phyloP scores from a whole-genome alignment of 805 yeast species.

The Brettanomyces sp. region DNA sequence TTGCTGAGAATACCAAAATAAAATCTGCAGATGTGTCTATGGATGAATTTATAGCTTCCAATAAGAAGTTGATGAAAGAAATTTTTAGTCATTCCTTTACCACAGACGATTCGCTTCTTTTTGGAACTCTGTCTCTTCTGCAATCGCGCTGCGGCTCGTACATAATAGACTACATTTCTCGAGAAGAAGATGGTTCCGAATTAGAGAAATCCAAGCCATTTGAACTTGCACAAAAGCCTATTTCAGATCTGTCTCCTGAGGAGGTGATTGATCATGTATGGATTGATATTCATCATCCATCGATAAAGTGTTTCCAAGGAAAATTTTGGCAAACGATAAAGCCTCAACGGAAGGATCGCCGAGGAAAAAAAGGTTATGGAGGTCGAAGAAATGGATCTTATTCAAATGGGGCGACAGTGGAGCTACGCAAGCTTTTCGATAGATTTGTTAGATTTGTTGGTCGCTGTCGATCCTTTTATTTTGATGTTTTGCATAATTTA shows the following conservation, averaged over 20 bases:
- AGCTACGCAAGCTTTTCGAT: conserved; percentile 46
- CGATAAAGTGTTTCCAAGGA: conserved; percentile 45
- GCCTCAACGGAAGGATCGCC: background rate
- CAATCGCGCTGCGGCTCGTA: conserved; percentile 38
- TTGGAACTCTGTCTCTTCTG: conserved; percentile 40
- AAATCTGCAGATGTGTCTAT: conserved; percentile 3
- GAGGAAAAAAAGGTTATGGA: background rate
- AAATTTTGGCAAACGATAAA: conserved; percentile 17
- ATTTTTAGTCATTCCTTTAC: conserved; percentile 18
- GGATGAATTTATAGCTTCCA: conserved; percentile 11
- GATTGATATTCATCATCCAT: conserved; percentile 57
- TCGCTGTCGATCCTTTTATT: conserved; percentile 40
- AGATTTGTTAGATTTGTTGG: conserved; percentile 40
- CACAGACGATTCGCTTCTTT: conserved; percentile 33
- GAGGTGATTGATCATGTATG: conserved; percentile 43
- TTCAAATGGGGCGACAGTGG: conserved; percentile 28
- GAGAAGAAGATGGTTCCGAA: background rate
- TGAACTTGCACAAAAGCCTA: conserved; percentile 1
- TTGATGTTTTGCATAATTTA: conserved; percentile 30
- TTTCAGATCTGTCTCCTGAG: conserved; percentile 9
- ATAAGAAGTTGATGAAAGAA: conserved; percentile 24
- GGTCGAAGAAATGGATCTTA: background rate
- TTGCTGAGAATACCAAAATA: too few species aligned
- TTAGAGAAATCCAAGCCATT: background rate
- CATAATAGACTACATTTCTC: conserved; percentile 30